Base-by-base conservation (phyloP, 257 asterid species). In the Vinca minor region DNA sequence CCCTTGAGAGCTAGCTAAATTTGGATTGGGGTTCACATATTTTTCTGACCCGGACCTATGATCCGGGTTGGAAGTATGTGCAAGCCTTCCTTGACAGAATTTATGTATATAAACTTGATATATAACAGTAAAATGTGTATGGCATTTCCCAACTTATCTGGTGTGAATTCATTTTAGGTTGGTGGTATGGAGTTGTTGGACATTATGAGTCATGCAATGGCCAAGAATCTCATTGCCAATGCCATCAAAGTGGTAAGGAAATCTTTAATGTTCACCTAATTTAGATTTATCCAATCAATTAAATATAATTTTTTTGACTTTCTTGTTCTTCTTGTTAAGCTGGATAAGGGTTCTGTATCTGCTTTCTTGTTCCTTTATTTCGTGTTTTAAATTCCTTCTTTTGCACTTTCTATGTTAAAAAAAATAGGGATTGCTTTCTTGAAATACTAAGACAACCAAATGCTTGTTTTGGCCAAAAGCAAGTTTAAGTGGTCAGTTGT, bases 141-240 rank as follows among this genome's bases (percentile, higher is more conserved):
- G n/a, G n/a, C 63, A 63, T 55, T 67, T 52, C 49, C 13, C 14
- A 49, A 45, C 46, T 36, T 71, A 54, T 65, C 57, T 38, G 13
- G 21, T 64, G 41, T 59, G 67, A 42, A 58, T 74, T 31, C 47
- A 50, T 74, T 64, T n/a, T 85, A 92, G 98, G 98, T 68, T 93
- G 98, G 98, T 93, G 98, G 98, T 93, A 87, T 80, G 98, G 98
- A 70, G 94, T 85, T 64, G 95, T 87, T 77, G 97, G 95, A 21
- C 98, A 93, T 75, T 73, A 78, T 64, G 94, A 87, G 62, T 79
- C 85, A 18, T 93, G 98, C 83, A 50, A 15, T 67, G 78, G 83
- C 63, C 76, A 73, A 66, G 64, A 82, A 70, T 72, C 68, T 73
- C 68, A 42, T 72, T 93, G 98, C 85, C 74, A 50, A 10, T 93